phyloP scores from a whole-genome alignment of 805 yeast genomes.

The Candida saitoana region DNA sequence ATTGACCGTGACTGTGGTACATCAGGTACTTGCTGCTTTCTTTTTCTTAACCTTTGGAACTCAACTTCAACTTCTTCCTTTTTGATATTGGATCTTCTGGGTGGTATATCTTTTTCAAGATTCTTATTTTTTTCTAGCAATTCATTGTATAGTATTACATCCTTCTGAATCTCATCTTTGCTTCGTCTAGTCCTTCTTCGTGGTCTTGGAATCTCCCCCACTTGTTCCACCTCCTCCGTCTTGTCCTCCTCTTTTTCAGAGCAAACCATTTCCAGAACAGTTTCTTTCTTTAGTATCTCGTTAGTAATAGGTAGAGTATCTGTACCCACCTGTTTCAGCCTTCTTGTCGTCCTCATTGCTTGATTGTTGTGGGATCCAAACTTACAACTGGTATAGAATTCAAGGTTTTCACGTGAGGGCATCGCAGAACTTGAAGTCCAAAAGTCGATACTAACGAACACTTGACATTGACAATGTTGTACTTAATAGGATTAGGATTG shows the following conservation, averaged over 20 bases:
- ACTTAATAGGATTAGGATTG: constrained; percentile 86
- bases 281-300: no score
- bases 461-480: constrained; percentile 56
- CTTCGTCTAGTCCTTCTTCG: constrained; percentile 5
- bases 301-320: no score
- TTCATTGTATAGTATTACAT: constrained; percentile 17
- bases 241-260: background rate
- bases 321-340: no score
- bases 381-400: background rate
- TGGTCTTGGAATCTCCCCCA: background rate
- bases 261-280: background rate
- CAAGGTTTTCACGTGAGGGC: constrained; percentile 6
- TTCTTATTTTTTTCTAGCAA: constrained; percentile 13
- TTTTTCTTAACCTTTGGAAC: background rate
- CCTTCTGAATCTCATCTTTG: constrained; percentile 14
- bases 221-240: background rate
- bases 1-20: background rate
- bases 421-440: background rate
- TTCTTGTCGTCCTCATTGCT: no score
- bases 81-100: constrained; percentile 11
- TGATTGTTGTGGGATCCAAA: no score
- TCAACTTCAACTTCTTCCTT: constrained; percentile 7
- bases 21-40: background rate
- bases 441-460: no score
- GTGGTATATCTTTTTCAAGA: constrained; percentile 25